Conservation (phyloP, 225 moss, liverwort and hornwort genomes). For the Marchantia paleacea region DNA sequence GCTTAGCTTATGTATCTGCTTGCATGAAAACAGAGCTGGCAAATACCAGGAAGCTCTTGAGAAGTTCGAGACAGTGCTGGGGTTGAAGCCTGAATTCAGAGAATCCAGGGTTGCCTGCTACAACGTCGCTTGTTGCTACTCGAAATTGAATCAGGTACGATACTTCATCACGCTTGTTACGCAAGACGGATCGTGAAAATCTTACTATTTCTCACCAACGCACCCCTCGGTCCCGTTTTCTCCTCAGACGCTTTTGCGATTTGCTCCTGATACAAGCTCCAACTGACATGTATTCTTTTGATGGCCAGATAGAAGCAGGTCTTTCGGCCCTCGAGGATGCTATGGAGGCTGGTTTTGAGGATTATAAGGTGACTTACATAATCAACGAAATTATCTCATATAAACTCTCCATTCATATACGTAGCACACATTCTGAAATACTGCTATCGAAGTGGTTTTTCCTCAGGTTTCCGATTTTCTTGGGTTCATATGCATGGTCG, state of each 20-base stretch:
- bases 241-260: not conserved
- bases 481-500: not conserved
- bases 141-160: constrained; percentile 64
- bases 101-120: constrained; percentile 87
- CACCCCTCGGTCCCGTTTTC: not conserved
- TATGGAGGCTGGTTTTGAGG: constrained; percentile 86
- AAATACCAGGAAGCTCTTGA: constrained; percentile 75
- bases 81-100: constrained; percentile 72
- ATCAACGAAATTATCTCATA: not conserved
- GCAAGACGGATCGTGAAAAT: not conserved
- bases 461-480: not conserved
- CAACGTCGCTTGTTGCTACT: constrained; percentile 95
- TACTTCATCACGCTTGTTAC: not conserved
- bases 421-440: no score
- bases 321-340: constrained; percentile 82
- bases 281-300: not conserved
- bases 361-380: constrained; percentile 54
- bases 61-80: constrained; percentile 89
- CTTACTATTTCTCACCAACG: no score
- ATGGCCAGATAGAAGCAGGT: constrained; percentile 64
- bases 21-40: constrained; percentile 40
- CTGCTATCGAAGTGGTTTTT: not conserved
- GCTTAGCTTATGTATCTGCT: not conserved
- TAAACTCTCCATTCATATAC: not conserved
- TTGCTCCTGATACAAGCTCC: not conserved